These are phyloP conservation scores for Colletotrichum sp. DNA, from an alignment of 2,329 filamentous ascomycete genomes.

Conservation along the genomic window DNA sequence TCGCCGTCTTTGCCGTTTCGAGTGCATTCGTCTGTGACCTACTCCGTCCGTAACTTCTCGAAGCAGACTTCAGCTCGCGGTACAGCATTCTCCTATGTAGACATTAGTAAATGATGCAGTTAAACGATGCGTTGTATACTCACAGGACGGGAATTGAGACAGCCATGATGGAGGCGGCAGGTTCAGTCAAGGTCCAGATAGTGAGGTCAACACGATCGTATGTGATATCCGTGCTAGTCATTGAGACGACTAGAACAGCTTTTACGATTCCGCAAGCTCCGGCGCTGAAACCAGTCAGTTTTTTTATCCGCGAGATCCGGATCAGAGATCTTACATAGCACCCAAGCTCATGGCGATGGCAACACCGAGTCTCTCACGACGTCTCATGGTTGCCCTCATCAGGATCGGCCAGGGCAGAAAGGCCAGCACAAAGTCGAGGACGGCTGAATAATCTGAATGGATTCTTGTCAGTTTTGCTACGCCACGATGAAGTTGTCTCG, in stretches of 20 bases:
- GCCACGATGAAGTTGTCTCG: too few relatives aligned
- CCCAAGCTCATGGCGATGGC: constrained; percentile 40
- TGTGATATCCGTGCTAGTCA: constrained; percentile 36
- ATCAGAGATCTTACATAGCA: constrained; percentile 29
- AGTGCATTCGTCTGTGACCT: constrained; percentile 20
- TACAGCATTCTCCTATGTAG: constrained; percentile 36
- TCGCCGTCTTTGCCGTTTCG: constrained; percentile 4
- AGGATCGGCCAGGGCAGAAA: constrained; percentile 38
- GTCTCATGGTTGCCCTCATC: constrained; percentile 34
- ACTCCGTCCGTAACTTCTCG: constrained; percentile 29
- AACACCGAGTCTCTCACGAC: constrained; percentile 37
- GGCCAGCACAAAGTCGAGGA: constrained; percentile 37
- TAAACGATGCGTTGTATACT: not conserved
- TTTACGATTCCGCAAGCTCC: constrained; percentile 38
- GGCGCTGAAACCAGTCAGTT: constrained; percentile 25
- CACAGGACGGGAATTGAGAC: constrained; percentile 38
- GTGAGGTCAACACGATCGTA: constrained; percentile 38
- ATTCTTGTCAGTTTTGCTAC: not conserved
- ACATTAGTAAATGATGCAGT: not conserved
- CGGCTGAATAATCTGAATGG: constrained; percentile 34
- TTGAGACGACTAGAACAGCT: constrained; percentile 32
- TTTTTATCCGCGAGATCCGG: not conserved
- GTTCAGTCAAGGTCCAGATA: constrained; percentile 39
- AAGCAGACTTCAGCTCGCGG: constrained; percentile 34
- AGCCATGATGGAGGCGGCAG: constrained; percentile 40